A percentile compares a stretch with the other conserved stretches of the same genome.
Evolutionary conservation across 2,329 filamentous ascomycete species (phyloP).

Genomic region (Fusarium nygamai): DNA sequence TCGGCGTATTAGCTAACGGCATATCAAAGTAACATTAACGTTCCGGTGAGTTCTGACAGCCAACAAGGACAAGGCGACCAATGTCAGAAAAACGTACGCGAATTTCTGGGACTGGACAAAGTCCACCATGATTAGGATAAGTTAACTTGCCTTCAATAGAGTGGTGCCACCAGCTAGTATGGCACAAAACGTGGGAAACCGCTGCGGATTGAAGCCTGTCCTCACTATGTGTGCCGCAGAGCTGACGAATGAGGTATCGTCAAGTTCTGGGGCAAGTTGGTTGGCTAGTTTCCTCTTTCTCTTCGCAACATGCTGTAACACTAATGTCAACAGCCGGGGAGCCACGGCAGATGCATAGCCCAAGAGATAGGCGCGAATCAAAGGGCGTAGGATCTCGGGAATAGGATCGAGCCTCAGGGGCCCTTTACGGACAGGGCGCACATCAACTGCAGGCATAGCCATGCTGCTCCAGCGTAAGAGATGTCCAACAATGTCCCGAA

Average conservation of each 20-base stretch:
- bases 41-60: not conserved
- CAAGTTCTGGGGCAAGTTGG: conserved; percentile 42
- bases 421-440: conserved; percentile 29
- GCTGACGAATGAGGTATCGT: conserved; percentile 46
- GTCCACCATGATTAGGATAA: not conserved
- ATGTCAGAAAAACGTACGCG: not conserved
- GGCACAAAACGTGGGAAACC: conserved; percentile 72
- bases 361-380: conserved; percentile 67
- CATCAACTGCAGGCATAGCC: conserved; percentile 26
- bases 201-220: conserved; percentile 62
- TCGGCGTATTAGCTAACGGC: conserved; percentile 20
- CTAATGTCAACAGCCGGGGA: conserved; percentile 64
- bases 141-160: conserved; percentile 63
- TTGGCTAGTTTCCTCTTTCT: conserved; percentile 42
- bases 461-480: conserved; percentile 22
- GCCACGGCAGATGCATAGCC: conserved; percentile 69
- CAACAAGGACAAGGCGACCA: not conserved
- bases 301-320: conserved; percentile 60
- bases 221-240: conserved; percentile 55
- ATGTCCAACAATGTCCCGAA: conserved; percentile 10
- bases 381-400: conserved; percentile 63
- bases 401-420: conserved; percentile 47
- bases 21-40: not conserved
- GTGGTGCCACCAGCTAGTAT: conserved; percentile 68
- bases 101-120: not conserved